Percentiles rank a stretch among this genome's conserved stretches.
Evolutionary conservation across 2,329 filamentous ascomycete species (phyloP).

Genomic region (Pestalotiopsis sp.): DNA sequence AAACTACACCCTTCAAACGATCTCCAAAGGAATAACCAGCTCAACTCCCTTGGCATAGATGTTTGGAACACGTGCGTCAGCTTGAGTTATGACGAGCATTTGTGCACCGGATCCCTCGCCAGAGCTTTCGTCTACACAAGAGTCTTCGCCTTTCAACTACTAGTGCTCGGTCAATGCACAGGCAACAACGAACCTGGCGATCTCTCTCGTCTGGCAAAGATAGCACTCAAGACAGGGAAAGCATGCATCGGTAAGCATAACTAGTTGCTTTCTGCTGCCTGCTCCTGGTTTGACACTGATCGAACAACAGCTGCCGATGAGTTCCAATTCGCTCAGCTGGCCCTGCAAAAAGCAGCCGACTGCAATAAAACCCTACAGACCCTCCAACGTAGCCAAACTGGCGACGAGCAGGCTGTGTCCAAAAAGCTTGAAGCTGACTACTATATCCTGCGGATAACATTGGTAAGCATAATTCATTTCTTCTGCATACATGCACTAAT

Average conservation of each 20-base stretch:
- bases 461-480: slow-evolving; percentile 52
- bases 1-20: slow-evolving; percentile 32
- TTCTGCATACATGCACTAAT: slow-evolving; percentile 12
- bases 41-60: slow-evolving; percentile 57
- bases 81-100: slow-evolving; percentile 38
- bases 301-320: slow-evolving; percentile 48
- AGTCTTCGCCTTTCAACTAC: slow-evolving; percentile 66
- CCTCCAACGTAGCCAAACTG: slow-evolving; percentile 23
- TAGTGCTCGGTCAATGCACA: slow-evolving; percentile 57
- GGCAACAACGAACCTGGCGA: slow-evolving; percentile 32
- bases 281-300: slow-evolving; percentile 15
- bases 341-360: slow-evolving; percentile 65
- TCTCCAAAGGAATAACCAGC: slow-evolving; percentile 38
- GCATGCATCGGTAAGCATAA: slow-evolving; percentile 59
- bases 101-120: slow-evolving; percentile 19
- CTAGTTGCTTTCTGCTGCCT: background rate
- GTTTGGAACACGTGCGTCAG: slow-evolving; percentile 71
- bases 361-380: slow-evolving; percentile 48
- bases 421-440: slow-evolving; percentile 60
- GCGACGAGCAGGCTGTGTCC: slow-evolving; percentile 31
- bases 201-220: slow-evolving; percentile 61
- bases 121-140: slow-evolving; percentile 42
- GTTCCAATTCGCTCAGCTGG: slow-evolving; percentile 57
- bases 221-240: slow-evolving; percentile 67
- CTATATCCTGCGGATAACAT: slow-evolving; percentile 62